phyloP scores from a whole-genome alignment of 202 grass and related monocot species.

The Schoenoplectus tabernaemontani region DNA sequence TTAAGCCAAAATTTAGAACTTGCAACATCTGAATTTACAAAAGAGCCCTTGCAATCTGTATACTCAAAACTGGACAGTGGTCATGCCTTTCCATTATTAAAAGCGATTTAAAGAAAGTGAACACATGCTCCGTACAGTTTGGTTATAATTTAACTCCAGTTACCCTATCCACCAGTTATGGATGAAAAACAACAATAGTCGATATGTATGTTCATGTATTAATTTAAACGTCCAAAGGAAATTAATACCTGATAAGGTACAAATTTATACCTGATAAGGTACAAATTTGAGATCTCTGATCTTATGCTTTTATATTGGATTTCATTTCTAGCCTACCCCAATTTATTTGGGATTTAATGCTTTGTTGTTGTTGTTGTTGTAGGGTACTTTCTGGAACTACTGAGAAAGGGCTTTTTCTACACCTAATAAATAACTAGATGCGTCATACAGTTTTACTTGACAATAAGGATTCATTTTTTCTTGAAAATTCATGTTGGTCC shows the following conservation, averaged over 20 bases:
- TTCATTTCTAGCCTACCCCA: neutral
- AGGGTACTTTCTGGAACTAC: neutral
- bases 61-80: neutral
- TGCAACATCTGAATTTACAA: neutral
- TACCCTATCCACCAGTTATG: too few relatives aligned
- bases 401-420: neutral
- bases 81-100: neutral
- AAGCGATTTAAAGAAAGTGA: neutral
- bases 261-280: too few relatives aligned
- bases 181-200: neutral
- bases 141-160: neutral
- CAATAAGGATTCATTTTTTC: neutral
- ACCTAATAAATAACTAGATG: neutral
- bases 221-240: neutral
- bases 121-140: neutral
- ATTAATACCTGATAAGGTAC: too few relatives aligned
- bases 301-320: too few relatives aligned
- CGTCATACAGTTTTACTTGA: neutral
- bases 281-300: too few relatives aligned
- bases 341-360: too few relatives aligned
- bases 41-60: neutral
- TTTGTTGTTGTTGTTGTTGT: too few relatives aligned
- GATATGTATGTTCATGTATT: neutral
- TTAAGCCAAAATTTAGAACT: neutral
- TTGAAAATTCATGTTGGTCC: neutral